Conservation (phyloP, 169 alveolate species). For the Cryptosporidium sp. region DNA sequence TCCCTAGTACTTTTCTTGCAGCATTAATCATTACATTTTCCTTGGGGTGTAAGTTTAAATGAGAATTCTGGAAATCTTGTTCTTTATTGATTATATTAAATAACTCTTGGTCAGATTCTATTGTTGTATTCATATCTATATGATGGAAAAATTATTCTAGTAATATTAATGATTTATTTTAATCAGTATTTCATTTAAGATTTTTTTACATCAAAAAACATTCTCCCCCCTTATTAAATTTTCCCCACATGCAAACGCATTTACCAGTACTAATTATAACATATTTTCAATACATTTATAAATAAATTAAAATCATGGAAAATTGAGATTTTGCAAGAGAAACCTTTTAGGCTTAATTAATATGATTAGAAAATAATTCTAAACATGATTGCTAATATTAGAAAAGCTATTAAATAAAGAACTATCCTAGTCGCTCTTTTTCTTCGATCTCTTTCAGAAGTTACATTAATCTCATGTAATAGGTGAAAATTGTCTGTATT, state of each 20-base stretch:
- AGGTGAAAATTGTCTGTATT: conserved; percentile 29
- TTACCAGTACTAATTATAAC: background rate
- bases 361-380: background rate
- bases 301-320: background rate
- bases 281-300: background rate
- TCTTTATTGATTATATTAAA: conserved; percentile 1
- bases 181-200: no score
- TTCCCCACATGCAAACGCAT: conserved; percentile 1
- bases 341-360: background rate
- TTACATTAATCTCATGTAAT: conserved; percentile 5
- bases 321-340: background rate
- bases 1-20: conserved; percentile 92
- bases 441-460: conserved; percentile 26
- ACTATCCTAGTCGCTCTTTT: background rate
- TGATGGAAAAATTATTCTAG: background rate
- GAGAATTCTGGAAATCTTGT: conserved; percentile 5
- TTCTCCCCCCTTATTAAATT: background rate
- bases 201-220: background rate
- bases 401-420: background rate
- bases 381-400: background rate
- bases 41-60: conserved; percentile 46
- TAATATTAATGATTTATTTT: background rate
- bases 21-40: conserved; percentile 89
- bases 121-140: background rate
- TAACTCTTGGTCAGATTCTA: conserved; percentile 14